These are phyloP conservation scores for Uronychia binucleata DNA, from an alignment of 73 alveolate genomes.

Conservation along the genomic window DNA sequence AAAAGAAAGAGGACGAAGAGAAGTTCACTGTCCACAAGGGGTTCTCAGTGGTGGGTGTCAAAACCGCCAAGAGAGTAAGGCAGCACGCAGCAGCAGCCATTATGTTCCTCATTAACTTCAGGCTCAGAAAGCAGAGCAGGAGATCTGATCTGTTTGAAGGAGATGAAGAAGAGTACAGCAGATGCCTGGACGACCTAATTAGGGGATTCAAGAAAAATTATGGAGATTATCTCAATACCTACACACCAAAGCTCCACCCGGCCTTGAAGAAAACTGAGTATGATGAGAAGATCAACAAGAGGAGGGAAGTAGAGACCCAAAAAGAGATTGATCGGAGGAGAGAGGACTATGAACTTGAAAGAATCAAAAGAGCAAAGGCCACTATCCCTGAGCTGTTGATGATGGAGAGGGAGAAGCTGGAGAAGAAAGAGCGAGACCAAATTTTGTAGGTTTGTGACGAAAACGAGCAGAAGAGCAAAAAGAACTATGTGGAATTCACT, in stretches of 20 bases:
- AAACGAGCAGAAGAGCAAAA: background rate
- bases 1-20: background rate
- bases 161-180: conserved; percentile 15
- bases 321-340: background rate
- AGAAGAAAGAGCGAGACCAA: conserved; percentile 17
- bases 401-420: background rate
- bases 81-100: conserved; percentile 21
- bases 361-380: conserved; percentile 9
- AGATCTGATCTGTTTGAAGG: conserved; percentile 21
- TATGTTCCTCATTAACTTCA: conserved; percentile 24
- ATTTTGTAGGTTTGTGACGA: background rate
- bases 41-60: conserved; percentile 32
- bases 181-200: background rate
- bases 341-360: conserved; percentile 40
- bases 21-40: conserved; percentile 28
- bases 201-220: background rate
- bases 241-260: background rate
- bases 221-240: background rate
- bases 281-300: conserved; percentile 8
- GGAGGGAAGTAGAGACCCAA: background rate
- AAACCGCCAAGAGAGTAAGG: conserved; percentile 39
- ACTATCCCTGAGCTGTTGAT: background rate
- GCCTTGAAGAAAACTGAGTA: background rate
- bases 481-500: background rate
- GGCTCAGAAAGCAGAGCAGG: conserved; percentile 30